phyloP scores from a whole-genome alignment of 2,329 filamentous ascomycete genomes.

The Decorospora gaudefroyi region DNA sequence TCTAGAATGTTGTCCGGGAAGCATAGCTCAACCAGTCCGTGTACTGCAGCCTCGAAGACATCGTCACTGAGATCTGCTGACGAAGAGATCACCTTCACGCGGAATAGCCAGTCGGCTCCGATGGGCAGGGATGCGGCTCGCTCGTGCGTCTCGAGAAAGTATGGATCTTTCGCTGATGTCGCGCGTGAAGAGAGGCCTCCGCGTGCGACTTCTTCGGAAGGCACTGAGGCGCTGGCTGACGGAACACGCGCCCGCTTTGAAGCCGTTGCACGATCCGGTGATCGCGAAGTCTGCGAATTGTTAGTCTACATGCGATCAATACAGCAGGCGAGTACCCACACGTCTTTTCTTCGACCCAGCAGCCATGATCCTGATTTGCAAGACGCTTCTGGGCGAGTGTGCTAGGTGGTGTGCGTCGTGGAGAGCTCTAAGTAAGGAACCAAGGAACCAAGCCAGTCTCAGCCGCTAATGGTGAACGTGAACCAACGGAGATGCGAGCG shows the following conservation, averaged over 20 bases:
- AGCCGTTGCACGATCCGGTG: neutral
- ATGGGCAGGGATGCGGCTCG: conserved; percentile 9
- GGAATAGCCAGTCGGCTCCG: conserved; percentile 29
- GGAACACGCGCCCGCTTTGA: conserved; percentile 6
- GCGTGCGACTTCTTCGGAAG: neutral
- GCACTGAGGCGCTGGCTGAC: neutral
- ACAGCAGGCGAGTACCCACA: neutral
- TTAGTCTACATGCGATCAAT: neutral
- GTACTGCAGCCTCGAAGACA: conserved; percentile 31
- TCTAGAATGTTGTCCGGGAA: conserved; percentile 33
- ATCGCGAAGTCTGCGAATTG: neutral
- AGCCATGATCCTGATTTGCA: conserved; percentile 6
- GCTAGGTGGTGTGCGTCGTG: neutral
- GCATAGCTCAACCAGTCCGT: conserved; percentile 34
- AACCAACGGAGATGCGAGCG: too few relatives aligned
- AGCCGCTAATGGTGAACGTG: too few relatives aligned
- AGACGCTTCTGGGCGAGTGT: neutral
- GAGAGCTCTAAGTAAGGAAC: too few relatives aligned
- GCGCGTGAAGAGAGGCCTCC: neutral
- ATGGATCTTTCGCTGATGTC: conserved; percentile 1
- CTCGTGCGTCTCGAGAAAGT: conserved; percentile 1
- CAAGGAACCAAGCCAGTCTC: too few relatives aligned
- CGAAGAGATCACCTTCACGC: conserved; percentile 29
- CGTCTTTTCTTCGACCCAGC: conserved; percentile 10
- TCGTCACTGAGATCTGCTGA: conserved; percentile 15